These are phyloP conservation scores for Metschnikowia proteae DNA, from an alignment of 805 yeast genomes.

Conservation along the genomic window DNA sequence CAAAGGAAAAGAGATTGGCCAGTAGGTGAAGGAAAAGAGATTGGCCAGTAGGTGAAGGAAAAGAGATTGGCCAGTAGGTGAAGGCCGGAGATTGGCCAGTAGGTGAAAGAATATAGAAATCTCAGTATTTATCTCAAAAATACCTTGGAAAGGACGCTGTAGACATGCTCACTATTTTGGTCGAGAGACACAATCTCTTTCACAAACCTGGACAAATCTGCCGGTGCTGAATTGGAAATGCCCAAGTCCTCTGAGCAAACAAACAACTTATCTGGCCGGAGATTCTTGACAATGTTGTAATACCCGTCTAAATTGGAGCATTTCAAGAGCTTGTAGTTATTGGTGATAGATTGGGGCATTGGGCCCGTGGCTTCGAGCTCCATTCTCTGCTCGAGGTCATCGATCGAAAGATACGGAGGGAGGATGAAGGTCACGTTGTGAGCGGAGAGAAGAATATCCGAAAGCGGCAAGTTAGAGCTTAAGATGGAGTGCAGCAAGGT, in stretches of 20 bases:
- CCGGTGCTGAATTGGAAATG: slow-evolving; percentile 24
- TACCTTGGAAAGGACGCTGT: slow-evolving; percentile 20
- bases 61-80: too few relatives aligned
- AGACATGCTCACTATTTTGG: slow-evolving; percentile 23
- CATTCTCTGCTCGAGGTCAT: slow-evolving; percentile 30
- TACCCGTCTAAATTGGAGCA: slow-evolving; percentile 41
- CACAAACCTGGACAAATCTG: slow-evolving; percentile 37
- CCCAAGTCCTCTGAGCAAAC: slow-evolving; percentile 44
- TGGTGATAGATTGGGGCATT: slow-evolving; percentile 24
- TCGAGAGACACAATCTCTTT: slow-evolving; percentile 31
- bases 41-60: too few relatives aligned
- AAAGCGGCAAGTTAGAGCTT: slow-evolving; percentile 33
- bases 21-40: slow-evolving; percentile 13
- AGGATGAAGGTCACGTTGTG: slow-evolving; percentile 42
- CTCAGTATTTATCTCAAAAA: slow-evolving; percentile 10
- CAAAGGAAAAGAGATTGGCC: slow-evolving; percentile 15
- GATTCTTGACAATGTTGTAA: slow-evolving; percentile 35
- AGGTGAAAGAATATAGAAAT: too few relatives aligned
- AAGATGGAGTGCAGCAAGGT: slow-evolving; percentile 42
- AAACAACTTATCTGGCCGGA: slow-evolving; percentile 39
- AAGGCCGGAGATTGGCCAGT: too few relatives aligned
- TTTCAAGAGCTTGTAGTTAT: slow-evolving; percentile 37
- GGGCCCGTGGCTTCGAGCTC: slow-evolving; percentile 5
- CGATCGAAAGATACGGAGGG: slow-evolving; percentile 40
- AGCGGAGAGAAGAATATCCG: slow-evolving; percentile 34